Base-by-base conservation (phyloP, 345 rosid genomes). In the Abelmoschus esculentus region DNA sequence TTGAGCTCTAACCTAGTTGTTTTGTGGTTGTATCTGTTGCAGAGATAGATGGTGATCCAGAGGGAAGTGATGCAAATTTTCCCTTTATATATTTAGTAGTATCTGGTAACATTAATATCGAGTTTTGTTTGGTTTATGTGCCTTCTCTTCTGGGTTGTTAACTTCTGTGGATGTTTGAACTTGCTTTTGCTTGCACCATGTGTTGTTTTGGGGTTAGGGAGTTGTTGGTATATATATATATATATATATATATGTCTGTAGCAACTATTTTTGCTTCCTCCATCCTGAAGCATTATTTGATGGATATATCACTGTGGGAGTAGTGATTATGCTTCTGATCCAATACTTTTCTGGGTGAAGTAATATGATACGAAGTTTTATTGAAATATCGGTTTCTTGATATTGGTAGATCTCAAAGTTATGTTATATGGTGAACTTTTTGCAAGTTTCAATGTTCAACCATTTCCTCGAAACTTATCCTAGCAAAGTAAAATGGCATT, bases 31-130 rank as follows among this genome's bases (percentile, higher is more conserved):
- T 47, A 14, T 47, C n/a, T 64, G 72, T 59, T 80, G 81, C 89
- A 93, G 96, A 81, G 74, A 53, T 75, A 49, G 69, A 79, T 66
- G 86, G 72, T 73, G 90, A 85, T 76, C 84, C 88, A 68, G 96
- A 93, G 70, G 96, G 76, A 85, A 97, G 98, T 91, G 69, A 72
- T 63, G 44, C 44, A 7, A 0, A 7, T 5, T 59, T 31, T n/a
- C 53, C 4, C 14, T 54, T 74, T 7, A 22, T 52, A 4, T 17
- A 11, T 10, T 28, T 50, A 50, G 32, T 62, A 36, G 15, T 57
- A 73, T 66, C 67, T 69, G 58, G 67, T 61, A 61, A 47, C 14
- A 47, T 12, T 47, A 14, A 32, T 32, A 18, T 15, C 28, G 3
- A 22, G 19, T 12, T 38, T 12, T 38, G 31, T 56, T 55, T 17